Conservation (phyloP, 495 filamentous ascomycete species). For the Penicillium egyptiacum region DNA sequence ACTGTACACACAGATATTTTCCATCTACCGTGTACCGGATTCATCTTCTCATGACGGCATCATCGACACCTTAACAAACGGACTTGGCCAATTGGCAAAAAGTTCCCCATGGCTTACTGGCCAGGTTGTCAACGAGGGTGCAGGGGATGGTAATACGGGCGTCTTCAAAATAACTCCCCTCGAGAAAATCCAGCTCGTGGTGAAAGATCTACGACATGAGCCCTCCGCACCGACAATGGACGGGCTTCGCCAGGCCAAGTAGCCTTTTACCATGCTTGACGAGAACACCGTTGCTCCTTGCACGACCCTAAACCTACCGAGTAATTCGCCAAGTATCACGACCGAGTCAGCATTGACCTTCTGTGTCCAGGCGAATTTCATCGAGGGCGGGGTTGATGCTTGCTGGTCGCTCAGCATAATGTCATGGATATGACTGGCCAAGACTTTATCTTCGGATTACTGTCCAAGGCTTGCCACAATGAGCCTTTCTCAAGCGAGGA, state of each 20-base stretch:
- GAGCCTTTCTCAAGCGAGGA: conserved; percentile 48
- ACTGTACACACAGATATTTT: conserved; percentile 49
- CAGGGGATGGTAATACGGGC: conserved; percentile 35
- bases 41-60: conserved; percentile 28
- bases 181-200: conserved; percentile 36
- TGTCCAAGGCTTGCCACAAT: conserved; percentile 53
- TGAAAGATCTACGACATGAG: conserved; percentile 45
- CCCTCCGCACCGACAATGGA: conserved; percentile 41
- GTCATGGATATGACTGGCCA: conserved; percentile 57
- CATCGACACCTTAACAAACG: conserved; percentile 31
- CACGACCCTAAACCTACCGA: conserved; percentile 40
- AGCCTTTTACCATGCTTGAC: conserved; percentile 56
- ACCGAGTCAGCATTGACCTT: conserved; percentile 44
- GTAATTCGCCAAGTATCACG: conserved; percentile 12
- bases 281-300: conserved; percentile 48
- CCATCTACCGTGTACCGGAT: conserved; percentile 35
- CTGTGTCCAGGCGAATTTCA: conserved; percentile 53
- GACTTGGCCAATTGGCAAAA: conserved; percentile 36
- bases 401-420: conserved; percentile 47
- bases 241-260: conserved; percentile 37
- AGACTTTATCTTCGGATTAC: conserved; percentile 46
- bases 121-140: conserved; percentile 47
- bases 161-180: conserved; percentile 43
- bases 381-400: conserved; percentile 52
- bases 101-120: conserved; percentile 57